phyloP scores from a whole-genome alignment of 495 filamentous ascomycete genomes.

The Cercophora newfieldiana region DNA sequence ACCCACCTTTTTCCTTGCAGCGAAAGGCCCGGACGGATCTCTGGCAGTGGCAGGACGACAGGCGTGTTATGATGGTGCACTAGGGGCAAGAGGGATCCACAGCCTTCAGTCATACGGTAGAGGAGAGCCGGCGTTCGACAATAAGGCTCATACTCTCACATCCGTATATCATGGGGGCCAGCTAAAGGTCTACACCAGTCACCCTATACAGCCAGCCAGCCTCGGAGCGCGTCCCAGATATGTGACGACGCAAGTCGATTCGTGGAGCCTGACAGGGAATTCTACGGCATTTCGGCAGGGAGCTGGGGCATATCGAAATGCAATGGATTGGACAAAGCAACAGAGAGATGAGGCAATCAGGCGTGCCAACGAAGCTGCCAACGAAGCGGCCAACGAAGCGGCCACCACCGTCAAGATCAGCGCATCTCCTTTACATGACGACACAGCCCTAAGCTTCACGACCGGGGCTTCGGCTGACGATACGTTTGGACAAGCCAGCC shows the following conservation, averaged over 20 bases:
- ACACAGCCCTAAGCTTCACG: neutral
- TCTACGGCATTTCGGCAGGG: neutral
- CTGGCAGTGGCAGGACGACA: neutral
- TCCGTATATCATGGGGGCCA: neutral
- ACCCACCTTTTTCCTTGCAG: neutral
- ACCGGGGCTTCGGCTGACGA: neutral
- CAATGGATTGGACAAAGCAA: neutral
- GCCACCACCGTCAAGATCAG: neutral
- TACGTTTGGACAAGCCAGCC: neutral
- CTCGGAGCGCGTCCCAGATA: neutral
- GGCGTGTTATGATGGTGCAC: neutral
- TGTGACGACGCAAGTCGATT: neutral
- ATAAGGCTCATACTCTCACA: neutral
- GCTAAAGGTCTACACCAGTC: neutral
- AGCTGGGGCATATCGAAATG: neutral
- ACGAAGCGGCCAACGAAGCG: neutral
- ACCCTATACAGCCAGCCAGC: neutral
- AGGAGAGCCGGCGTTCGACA: neutral
- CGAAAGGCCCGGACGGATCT: neutral
- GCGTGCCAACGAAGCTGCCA: too few relatives aligned
- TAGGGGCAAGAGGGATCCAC: neutral
- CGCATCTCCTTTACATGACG: neutral
- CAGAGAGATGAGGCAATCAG: neutral
- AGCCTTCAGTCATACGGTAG: neutral
- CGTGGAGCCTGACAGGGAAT: neutral